Evolutionary conservation across 495 filamentous ascomycete species (phyloP).

Genomic region (Xylaria acuta): DNA sequence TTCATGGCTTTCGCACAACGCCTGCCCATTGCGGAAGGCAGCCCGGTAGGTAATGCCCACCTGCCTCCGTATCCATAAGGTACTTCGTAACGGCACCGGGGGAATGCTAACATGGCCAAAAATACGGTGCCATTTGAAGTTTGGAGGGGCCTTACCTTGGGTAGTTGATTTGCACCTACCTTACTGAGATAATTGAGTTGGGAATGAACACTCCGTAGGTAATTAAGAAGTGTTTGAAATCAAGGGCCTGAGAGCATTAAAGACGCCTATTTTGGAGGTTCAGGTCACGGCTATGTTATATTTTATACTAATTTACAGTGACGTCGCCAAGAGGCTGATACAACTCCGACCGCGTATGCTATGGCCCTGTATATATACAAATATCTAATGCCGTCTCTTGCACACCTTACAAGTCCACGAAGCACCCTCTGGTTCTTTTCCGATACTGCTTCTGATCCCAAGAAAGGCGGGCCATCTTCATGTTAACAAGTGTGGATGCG

Average conservation of each 20-base stretch:
- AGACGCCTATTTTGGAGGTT: not conserved
- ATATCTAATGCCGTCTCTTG: not conserved
- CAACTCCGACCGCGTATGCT: not conserved
- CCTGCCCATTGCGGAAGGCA: slow-evolving; percentile 13
- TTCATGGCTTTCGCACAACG: slow-evolving; percentile 32
- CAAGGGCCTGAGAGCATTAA: not conserved
- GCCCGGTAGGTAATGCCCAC: not conserved
- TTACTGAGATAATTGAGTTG: no score
- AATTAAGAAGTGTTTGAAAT: not conserved
- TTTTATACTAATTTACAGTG: not conserved
- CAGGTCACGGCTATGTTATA: not conserved
- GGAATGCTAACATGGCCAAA: no score
- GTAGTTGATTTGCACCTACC: no score
- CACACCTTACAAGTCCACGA: slow-evolving; percentile 1
- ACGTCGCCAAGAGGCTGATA: not conserved
- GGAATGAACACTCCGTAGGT: no score
- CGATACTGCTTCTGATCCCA: not conserved
- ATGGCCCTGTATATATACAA: not conserved
- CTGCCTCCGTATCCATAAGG: not conserved
- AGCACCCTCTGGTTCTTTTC: not conserved
- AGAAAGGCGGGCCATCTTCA: not conserved
- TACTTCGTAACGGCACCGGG: not conserved
- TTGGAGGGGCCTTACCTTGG: no score
- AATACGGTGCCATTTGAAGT: no score
- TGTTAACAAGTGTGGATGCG: not conserved